Conservation (phyloP, 2,329 filamentous ascomycete genomes). For the Chaetomium strumarium region DNA sequence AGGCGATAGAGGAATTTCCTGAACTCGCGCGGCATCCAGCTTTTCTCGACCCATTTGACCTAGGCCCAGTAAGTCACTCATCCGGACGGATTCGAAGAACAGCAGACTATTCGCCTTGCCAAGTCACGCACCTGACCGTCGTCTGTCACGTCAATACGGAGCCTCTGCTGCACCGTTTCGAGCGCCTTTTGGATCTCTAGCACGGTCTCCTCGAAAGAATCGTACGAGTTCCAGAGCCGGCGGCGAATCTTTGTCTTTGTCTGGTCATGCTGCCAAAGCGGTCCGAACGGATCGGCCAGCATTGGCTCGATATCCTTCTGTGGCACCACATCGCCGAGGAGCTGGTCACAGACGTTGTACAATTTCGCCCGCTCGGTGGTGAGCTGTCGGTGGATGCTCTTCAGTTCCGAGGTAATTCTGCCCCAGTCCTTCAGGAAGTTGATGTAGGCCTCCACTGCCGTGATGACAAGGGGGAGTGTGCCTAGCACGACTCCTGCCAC, state of each 20-base stretch:
- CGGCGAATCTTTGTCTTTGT: neutral
- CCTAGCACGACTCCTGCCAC: conserved; percentile 5
- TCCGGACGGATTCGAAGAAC: too few relatives aligned
- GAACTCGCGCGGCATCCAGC: too few relatives aligned
- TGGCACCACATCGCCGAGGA: conserved; percentile 3
- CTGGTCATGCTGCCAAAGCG: neutral
- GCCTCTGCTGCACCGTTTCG: neutral
- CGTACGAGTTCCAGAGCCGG: conserved; percentile 2
- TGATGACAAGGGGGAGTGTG: conserved; percentile 2
- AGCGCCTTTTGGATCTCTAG: conserved; percentile 3
- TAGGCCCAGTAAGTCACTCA: too few relatives aligned
- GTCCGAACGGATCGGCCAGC: neutral
- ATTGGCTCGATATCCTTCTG: neutral
- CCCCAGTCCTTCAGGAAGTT: conserved; percentile 9
- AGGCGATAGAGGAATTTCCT: too few relatives aligned
- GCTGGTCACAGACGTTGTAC: conserved; percentile 9
- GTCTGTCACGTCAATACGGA: neutral
- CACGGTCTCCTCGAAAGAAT: conserved; percentile 1
- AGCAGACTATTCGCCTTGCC: too few relatives aligned
- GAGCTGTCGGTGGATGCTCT: conserved; percentile 9
- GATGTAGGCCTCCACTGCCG: conserved; percentile 6
- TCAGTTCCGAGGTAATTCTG: conserved; percentile 4
- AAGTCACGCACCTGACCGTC: neutral
- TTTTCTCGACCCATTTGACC: too few relatives aligned
- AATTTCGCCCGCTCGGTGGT: conserved; percentile 8